A percentile compares a stretch with the other conserved stretches of the same genome.
phyloP scores from a whole-genome alignment of 352 stramenopile genomes.

The Pythium oligandrum region DNA sequence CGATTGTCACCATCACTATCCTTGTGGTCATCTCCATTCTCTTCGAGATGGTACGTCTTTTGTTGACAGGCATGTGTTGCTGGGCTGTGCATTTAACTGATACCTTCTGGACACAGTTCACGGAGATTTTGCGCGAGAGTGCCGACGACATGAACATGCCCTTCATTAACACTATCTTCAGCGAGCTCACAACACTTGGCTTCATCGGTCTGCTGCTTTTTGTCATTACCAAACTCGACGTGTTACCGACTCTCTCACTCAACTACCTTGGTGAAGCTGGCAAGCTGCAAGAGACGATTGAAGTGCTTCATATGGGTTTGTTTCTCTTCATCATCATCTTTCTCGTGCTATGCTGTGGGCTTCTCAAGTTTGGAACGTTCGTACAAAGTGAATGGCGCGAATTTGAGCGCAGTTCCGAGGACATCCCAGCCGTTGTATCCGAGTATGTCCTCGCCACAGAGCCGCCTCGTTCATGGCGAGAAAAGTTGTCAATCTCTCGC shows the following conservation, averaged over 20 bases:
- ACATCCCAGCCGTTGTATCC: constrained; percentile 52
- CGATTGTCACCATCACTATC: constrained; percentile 45
- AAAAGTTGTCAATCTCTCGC: constrained; percentile 31
- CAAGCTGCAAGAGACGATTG: constrained; percentile 69
- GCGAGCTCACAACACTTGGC: constrained; percentile 52
- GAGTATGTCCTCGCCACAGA: constrained; percentile 58
- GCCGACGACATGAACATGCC: constrained; percentile 23
- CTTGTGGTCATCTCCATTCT: constrained; percentile 62
- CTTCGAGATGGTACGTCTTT: constrained; percentile 37
- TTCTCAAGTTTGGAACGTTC: constrained; percentile 57
- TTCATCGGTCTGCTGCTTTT: constrained; percentile 66
- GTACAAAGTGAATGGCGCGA: constrained; percentile 69
- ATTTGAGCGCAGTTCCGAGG: constrained; percentile 51
- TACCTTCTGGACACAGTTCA: constrained; percentile 5
- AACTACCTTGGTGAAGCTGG: constrained; percentile 31
- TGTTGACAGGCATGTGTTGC: neutral
- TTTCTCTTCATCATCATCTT: constrained; percentile 84
- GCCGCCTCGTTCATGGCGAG: constrained; percentile 26
- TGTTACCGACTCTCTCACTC: constrained; percentile 40
- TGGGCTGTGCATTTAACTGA: neutral
- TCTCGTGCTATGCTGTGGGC: constrained; percentile 52
- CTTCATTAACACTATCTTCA: constrained; percentile 25
- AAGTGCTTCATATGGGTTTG: constrained; percentile 74
- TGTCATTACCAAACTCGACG: constrained; percentile 58
- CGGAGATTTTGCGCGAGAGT: constrained; percentile 17